A percentile compares a stretch with the other conserved stretches of the same genome.
Conservation (phyloP, 495 filamentous ascomycete genomes). For the Umbilicaria muhlenbergii region DNA sequence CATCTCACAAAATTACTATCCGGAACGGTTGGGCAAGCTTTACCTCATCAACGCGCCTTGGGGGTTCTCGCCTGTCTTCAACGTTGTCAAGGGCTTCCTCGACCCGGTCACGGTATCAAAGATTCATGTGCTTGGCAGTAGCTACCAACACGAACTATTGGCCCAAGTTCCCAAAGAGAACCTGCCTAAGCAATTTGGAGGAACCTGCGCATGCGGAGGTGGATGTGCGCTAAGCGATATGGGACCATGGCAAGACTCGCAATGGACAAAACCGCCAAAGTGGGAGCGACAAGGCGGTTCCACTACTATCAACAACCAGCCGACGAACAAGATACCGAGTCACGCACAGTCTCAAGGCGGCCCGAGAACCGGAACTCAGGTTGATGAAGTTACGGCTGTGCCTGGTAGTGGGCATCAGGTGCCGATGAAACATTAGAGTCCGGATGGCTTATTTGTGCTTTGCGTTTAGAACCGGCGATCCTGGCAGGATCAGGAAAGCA, state of each 20-base stretch:
- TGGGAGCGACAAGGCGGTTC: conserved; percentile 39
- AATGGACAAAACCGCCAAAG: conserved; percentile 55
- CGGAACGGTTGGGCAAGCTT: conserved; percentile 74
- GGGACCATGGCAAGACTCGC: conserved; percentile 78
- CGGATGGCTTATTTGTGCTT: not conserved
- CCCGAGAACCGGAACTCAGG: no score
- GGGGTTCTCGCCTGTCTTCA: conserved; percentile 76
- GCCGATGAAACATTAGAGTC: not conserved
- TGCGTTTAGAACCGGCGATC: not conserved
- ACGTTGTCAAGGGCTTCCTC: conserved; percentile 74
- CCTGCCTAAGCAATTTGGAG: conserved; percentile 75
- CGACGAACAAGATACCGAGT: conserved; percentile 7
- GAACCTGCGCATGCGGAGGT: conserved; percentile 63
- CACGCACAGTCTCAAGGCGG: conserved; percentile 4
- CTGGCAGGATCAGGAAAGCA: no score
- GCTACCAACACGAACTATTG: conserved; percentile 72
- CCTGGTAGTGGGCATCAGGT: not conserved
- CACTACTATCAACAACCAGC: conserved; percentile 7
- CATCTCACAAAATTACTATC: conserved; percentile 92
- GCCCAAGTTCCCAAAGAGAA: conserved; percentile 81
- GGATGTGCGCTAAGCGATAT: conserved; percentile 79
- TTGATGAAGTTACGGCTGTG: no score
- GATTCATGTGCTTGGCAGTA: conserved; percentile 75
- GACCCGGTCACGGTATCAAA: conserved; percentile 94
- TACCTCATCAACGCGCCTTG: conserved; percentile 97